Evolutionary conservation across 768 basidiomycete genomes (phyloP).

Genomic region (Phanerodontia chrysosporium): DNA sequence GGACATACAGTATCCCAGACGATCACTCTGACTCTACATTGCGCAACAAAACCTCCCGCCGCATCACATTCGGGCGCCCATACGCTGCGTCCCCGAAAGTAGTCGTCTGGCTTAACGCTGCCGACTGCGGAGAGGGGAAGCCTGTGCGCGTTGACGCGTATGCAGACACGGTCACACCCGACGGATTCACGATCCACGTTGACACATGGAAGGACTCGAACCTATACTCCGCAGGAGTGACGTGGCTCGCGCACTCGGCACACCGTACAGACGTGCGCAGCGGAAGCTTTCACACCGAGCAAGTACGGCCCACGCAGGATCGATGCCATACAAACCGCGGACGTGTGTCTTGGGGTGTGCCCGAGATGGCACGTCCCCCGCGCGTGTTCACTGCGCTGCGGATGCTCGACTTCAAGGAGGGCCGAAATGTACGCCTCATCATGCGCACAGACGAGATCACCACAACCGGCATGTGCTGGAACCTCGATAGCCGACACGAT

Average conservation of each 20-base stretch:
- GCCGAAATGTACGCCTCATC: neutral
- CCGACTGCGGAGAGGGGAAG: neutral
- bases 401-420: neutral
- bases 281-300: neutral
- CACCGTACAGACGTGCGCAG: neutral
- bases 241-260: conserved; percentile 2
- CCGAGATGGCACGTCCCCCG: neutral
- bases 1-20: neutral
- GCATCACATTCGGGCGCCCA: neutral
- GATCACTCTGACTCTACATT: neutral
- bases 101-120: neutral
- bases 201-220: neutral
- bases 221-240: neutral
- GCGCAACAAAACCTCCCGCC: neutral
- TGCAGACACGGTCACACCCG: neutral
- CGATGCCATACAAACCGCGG: neutral
- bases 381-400: conserved; percentile 2
- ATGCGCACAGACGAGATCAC: neutral
- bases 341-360: neutral
- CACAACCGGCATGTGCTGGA: conserved; percentile 1
- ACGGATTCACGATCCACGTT: conserved; percentile 5
- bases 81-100: neutral
- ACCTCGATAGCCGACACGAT: neutral
- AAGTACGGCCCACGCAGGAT: neutral
- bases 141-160: neutral